Percentiles rank a stretch among this genome's conserved stretches.
These are phyloP conservation scores for Linnemannia hyalina DNA, from an alignment of 192 early-diverging fungal species.

Conservation along the genomic window DNA sequence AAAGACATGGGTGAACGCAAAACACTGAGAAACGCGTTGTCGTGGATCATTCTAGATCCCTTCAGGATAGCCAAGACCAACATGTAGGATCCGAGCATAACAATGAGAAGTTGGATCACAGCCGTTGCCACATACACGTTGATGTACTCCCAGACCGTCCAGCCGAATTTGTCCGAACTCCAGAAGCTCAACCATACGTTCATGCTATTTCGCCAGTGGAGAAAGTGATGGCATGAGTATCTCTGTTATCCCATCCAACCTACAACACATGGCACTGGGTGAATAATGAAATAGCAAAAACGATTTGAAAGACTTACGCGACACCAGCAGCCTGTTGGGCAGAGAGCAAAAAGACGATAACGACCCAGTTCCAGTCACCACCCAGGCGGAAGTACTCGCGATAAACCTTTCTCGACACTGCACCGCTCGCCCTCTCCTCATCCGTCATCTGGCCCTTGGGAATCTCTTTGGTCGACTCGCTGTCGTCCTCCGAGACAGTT, in stretches of 20 bases:
- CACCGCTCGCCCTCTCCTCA: constrained; percentile 34
- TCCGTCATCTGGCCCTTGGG: constrained; percentile 29
- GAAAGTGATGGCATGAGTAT: background rate
- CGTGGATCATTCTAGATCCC: constrained; percentile 72
- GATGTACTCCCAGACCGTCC: constrained; percentile 45
- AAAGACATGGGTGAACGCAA: constrained; percentile 70
- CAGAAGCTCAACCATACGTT: constrained; percentile 54
- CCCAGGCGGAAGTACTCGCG: constrained; percentile 29
- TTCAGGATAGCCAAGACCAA: constrained; percentile 58
- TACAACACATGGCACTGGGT: too few species aligned
- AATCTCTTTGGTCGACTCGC: constrained; percentile 2
- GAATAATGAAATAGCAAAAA: background rate
- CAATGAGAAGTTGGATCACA: constrained; percentile 32
- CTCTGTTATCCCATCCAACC: too few species aligned
- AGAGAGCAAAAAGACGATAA: constrained; percentile 22
- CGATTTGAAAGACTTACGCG: constrained; percentile 13
- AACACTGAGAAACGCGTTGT: constrained; percentile 74
- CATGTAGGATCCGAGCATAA: constrained; percentile 36
- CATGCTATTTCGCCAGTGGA: constrained; percentile 12
- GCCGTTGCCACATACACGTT: constrained; percentile 42
- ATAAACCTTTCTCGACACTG: constrained; percentile 32
- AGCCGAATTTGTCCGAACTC: constrained; percentile 26
- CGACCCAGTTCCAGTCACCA: constrained; percentile 19
- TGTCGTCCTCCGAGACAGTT: background rate
- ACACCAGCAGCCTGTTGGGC: constrained; percentile 39